Conservation (phyloP, 352 stramenopile species). For the Globisporangium irregulare region DNA sequence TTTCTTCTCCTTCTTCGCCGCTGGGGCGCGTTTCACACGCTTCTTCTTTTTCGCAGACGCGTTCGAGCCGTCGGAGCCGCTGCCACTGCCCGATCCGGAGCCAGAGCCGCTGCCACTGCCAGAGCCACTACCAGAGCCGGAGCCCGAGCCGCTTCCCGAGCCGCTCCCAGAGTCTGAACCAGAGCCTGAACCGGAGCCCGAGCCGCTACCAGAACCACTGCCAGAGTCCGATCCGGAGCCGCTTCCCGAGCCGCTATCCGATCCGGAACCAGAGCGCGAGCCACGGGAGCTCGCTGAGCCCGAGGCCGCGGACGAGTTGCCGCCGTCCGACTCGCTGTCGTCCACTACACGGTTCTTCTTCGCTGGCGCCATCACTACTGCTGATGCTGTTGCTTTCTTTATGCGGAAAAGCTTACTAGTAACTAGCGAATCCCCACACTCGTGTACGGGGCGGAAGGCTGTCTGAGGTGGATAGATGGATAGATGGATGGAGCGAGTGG, state of each 20-base stretch:
- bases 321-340: conserved; percentile 67
- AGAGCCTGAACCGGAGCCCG: conserved; percentile 24
- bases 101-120: background rate
- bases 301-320: conserved; percentile 43
- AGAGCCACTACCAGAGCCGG: background rate
- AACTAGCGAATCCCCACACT: background rate
- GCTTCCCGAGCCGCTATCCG: conserved; percentile 23
- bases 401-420: background rate
- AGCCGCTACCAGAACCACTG: conserved; percentile 28
- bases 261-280: conserved; percentile 26
- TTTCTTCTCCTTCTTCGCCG: conserved; percentile 37
- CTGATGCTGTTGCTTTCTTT: background rate
- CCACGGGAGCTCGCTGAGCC: conserved; percentile 53
- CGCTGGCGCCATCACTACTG: conserved; percentile 23
- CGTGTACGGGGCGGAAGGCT: background rate
- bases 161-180: background rate
- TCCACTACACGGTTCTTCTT: conserved; percentile 64
- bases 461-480: background rate
- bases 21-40: conserved; percentile 35
- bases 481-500: background rate
- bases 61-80: conserved; percentile 26
- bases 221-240: conserved; percentile 31
- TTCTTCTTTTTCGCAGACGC: conserved; percentile 44
- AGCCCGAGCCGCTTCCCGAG: background rate
- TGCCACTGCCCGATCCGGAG: conserved; percentile 25